Evolutionary conservation across 1,284 basidiomycete genomes (phyloP), one percentile per base, ranked within the genome.

Genomic region (Ustilago nuda): DNA sequence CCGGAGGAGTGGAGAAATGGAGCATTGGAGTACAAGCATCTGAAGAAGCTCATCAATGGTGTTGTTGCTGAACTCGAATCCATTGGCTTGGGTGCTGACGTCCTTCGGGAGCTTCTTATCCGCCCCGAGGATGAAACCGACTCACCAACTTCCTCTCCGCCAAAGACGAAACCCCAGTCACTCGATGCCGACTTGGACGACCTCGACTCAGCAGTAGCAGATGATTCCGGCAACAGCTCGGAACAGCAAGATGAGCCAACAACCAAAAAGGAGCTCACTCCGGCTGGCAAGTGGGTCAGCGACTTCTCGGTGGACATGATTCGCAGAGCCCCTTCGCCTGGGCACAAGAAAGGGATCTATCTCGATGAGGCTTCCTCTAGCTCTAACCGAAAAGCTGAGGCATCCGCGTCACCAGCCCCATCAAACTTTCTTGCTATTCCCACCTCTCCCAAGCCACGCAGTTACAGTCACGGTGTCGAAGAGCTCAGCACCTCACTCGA

Each of bases 1-100:
- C 93, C 93, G 0, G 90, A 90, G 52, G 92, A 93, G 72, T 88
- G 94, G 75, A 89, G 91, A 30, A 88, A 91, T 32, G 91, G 91
- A 86, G 92, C 93, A 0, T 92, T 98, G 66, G 92, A 95, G 82
- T 98, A 98, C 85, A 89, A 93, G 51, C 82, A 94, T 92, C 91
- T 98, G 75, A 98, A 98, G 87, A 95, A 94, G 82, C 89, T 97
- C 58, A 94, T 98, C 83, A 94, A 94, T 81, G 90, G 92, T 84
- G 91, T 95, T 53, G 93, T 93, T 0, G 87, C 88, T 17, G 95
- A 98, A 86, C 91, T 98, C 35, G 89, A 91, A 8, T 89, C 90
- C 8, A 88, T 95, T 58, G 95, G 94, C 8, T 88, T 96, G 4
- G 90, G 89, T 53, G 92, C 89, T 0, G 87, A 88, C 7, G 88